phyloP scores from a whole-genome alignment of 129 eudicot genomes.

The Gnaphalium uliginosum region DNA sequence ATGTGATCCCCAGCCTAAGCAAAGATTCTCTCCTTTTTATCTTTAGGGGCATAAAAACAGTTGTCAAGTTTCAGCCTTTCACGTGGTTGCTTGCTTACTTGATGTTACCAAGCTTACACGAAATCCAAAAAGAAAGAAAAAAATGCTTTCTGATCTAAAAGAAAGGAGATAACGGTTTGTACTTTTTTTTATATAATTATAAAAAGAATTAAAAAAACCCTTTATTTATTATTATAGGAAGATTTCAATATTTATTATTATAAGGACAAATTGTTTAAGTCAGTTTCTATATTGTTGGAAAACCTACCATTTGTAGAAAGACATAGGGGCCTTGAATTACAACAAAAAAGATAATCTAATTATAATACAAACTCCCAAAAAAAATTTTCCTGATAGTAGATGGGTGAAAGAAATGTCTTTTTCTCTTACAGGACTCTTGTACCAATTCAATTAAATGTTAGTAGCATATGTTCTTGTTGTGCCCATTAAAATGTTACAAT shows the following conservation, averaged over 20 bases:
- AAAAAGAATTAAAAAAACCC: too few species aligned
- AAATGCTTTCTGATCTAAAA: slow-evolving; percentile 9
- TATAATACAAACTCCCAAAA: neutral
- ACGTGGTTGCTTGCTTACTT: slow-evolving; percentile 33
- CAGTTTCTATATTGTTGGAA: slow-evolving; percentile 5
- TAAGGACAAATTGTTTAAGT: neutral
- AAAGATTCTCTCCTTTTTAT: slow-evolving; percentile 29
- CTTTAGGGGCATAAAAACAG: slow-evolving; percentile 31
- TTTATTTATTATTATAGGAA: neutral
- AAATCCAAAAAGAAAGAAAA: slow-evolving; percentile 17
- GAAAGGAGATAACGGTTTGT: too few species aligned
- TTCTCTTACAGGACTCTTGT: neutral
- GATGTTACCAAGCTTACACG: slow-evolving; percentile 29
- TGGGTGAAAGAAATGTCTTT: neutral
- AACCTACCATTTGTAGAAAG: slow-evolving; percentile 8
- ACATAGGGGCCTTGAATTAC: neutral
- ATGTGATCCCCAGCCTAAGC: slow-evolving; percentile 40
- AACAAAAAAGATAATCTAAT: neutral
- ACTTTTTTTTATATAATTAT: neutral
- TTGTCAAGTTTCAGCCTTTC: slow-evolving; percentile 39
- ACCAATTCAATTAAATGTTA: neutral
- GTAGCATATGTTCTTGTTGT: neutral
- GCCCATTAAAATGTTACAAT: neutral
- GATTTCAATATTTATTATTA: neutral
- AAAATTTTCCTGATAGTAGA: neutral